Percentiles rank a stretch among this genome's conserved stretches.
phyloP scores from a whole-genome alignment of 352 stramenopile species.

The Globisporangium viniferum region DNA sequence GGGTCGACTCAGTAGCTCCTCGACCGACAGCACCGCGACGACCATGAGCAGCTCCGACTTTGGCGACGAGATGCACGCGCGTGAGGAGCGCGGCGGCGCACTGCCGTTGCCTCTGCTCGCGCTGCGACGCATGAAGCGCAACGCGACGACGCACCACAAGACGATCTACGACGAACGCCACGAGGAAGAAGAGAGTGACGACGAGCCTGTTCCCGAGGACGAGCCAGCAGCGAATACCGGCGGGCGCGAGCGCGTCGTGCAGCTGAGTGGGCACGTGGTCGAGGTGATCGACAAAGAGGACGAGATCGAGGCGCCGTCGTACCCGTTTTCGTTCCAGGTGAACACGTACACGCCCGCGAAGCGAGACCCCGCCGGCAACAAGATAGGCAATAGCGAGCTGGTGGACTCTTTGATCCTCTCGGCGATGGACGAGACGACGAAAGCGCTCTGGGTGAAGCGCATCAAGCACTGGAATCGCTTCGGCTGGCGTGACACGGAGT shows the following conservation, averaged over 20 bases:
- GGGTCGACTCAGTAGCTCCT: slow-evolving; percentile 13
- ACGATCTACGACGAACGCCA: slow-evolving; percentile 36
- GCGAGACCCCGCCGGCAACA: slow-evolving; percentile 26
- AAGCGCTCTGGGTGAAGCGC: slow-evolving; percentile 64
- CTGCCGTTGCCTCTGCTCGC: slow-evolving; percentile 48
- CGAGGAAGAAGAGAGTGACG: slow-evolving; percentile 22
- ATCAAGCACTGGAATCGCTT: slow-evolving; percentile 68
- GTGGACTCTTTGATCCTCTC: slow-evolving; percentile 55
- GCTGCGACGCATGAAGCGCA: slow-evolving; percentile 36
- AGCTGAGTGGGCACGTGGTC: slow-evolving; percentile 60
- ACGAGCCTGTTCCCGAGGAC: slow-evolving; percentile 16
- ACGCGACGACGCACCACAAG: slow-evolving; percentile 13
- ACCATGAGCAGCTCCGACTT: slow-evolving; percentile 10
- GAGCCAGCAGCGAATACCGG: neutral
- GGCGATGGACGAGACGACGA: slow-evolving; percentile 36
- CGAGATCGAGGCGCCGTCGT: slow-evolving; percentile 33
- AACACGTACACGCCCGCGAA: slow-evolving; percentile 50
- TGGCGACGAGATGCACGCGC: slow-evolving; percentile 3
- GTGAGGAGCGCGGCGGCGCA: neutral
- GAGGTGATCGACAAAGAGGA: slow-evolving; percentile 52
- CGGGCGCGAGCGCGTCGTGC: slow-evolving; percentile 36
- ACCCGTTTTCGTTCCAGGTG: slow-evolving; percentile 64
- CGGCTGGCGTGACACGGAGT: slow-evolving; percentile 55
- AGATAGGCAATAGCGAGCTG: slow-evolving; percentile 30
- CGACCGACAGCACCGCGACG: slow-evolving; percentile 18